Base-by-base conservation (phyloP, 148 eudicot genomes). In the Silene uniflora region DNA sequence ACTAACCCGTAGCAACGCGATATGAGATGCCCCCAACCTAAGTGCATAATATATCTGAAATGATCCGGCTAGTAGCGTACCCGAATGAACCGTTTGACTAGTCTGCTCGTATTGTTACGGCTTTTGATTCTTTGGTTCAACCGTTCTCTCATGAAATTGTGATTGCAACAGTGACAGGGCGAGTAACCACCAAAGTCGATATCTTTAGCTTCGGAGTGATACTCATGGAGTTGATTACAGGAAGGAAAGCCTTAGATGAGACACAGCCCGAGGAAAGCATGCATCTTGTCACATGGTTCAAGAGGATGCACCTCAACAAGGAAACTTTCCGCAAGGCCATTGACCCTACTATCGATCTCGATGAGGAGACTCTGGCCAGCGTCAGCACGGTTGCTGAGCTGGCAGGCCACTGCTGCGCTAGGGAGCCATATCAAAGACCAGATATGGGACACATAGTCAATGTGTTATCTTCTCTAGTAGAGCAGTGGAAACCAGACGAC, bases 271-370 rank as follows among this genome's bases (percentile, higher is more conserved):
- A 93, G 72, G 98, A 93, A 74, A 91, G 94, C 85, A 84, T 88
- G 91, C 98, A 93, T 84, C 87, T 93, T 0, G 98, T 93, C 9
- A 89, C 98, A 75, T 93, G 98, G 97, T 93, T 93, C 90, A 78
- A 89, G 72, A 81, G 97, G 64, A 87, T 91, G 92, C 94, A 93
- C 82, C 82, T 91, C 65, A 91, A 86, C 85, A 93, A 91, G 78
- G 98, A 91, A 10, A 85, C 88, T 1, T 93, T 93, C 88, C 87
- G 86, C 9, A 91, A 93, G 78, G 91, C 94, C 74, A 87, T 93
- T 11, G 98, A 93, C 76, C 91, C 93, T 39, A 71, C 90, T 18
- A 77, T 93, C 4, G 91, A 89, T 83, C 88, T 89, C 21, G 81
- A 78, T 16, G 97, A 89, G 32, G 98, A 91, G 71, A 88, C 89